Evolutionary conservation across 2,329 filamentous ascomycete genomes (phyloP).

Genomic region (Verticillium klebahnii): DNA sequence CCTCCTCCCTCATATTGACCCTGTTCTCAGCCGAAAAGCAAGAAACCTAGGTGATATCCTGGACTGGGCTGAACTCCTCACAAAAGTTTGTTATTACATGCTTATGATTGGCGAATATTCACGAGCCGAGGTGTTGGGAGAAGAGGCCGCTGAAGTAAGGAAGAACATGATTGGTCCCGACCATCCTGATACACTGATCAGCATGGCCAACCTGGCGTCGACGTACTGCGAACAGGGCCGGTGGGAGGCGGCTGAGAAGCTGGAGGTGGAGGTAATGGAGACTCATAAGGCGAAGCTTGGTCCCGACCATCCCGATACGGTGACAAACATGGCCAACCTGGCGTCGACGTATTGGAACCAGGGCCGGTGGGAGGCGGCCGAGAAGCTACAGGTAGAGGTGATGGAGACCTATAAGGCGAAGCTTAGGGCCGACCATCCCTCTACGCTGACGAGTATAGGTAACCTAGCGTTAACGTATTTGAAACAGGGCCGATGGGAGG

Average conservation of each 20-base stretch:
- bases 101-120: conserved; percentile 1
- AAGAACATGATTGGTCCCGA: background rate
- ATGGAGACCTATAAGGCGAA: conserved; percentile 6
- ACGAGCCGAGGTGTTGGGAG: background rate
- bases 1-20: conserved; percentile 12
- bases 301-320: conserved; percentile 13
- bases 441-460: background rate
- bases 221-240: background rate
- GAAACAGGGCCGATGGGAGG: conserved; percentile 10
- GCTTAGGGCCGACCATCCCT: conserved; percentile 6
- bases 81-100: conserved; percentile 7
- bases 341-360: background rate
- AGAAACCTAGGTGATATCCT: background rate
- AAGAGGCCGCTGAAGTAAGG: background rate
- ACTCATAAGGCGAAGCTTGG: too few species aligned
- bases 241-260: too few species aligned
- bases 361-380: conserved; percentile 11
- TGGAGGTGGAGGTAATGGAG: too few species aligned
- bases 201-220: background rate
- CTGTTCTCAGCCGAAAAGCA: conserved; percentile 1
- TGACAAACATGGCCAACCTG: conserved; percentile 5
- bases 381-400: conserved; percentile 4
- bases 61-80: conserved; percentile 4
- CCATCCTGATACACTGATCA: background rate
- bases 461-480: conserved; percentile 6